Conservation (phyloP, 1,284 basidiomycete species). For the Apiotrichum laibachii region DNA sequence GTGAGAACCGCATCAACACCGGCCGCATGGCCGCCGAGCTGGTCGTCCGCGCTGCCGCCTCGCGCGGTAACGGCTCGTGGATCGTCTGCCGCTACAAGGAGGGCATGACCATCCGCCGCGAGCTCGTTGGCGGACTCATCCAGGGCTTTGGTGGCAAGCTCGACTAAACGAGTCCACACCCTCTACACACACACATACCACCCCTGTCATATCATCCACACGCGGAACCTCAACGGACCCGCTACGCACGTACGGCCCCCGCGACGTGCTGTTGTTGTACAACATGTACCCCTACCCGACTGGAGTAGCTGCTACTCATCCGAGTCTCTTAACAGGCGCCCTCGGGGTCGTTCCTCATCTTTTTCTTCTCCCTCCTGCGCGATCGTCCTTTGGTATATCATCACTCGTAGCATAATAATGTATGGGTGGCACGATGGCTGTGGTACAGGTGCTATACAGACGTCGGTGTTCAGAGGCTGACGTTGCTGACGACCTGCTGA, state of each 20-base stretch:
- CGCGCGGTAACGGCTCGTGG: constrained; percentile 36
- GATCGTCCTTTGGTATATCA: too few relatives aligned
- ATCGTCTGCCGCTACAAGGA: constrained; percentile 47
- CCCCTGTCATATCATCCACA: neutral
- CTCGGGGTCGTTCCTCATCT: neutral
- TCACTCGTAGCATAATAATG: too few relatives aligned
- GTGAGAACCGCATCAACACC: constrained; percentile 50
- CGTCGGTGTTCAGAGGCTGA: too few relatives aligned
- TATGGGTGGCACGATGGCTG: too few relatives aligned
- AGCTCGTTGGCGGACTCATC: constrained; percentile 42
- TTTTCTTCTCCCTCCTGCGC: too few relatives aligned
- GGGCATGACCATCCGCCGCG: constrained; percentile 46
- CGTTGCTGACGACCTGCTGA: too few relatives aligned
- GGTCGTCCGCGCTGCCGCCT: constrained; percentile 42
- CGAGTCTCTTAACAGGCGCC: neutral
- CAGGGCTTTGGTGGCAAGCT: constrained; percentile 47
- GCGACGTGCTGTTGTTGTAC: constrained; percentile 6
- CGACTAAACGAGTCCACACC: constrained; percentile 19
- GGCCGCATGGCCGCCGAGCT: constrained; percentile 51
- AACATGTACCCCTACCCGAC: constrained; percentile 5
- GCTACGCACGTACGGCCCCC: neutral
- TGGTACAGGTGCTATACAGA: too few relatives aligned
- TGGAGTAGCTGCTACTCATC: neutral
- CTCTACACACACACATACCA: neutral
- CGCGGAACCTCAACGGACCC: neutral